Conservation (phyloP, 768 basidiomycete species). For the Mycena polygramma region DNA sequence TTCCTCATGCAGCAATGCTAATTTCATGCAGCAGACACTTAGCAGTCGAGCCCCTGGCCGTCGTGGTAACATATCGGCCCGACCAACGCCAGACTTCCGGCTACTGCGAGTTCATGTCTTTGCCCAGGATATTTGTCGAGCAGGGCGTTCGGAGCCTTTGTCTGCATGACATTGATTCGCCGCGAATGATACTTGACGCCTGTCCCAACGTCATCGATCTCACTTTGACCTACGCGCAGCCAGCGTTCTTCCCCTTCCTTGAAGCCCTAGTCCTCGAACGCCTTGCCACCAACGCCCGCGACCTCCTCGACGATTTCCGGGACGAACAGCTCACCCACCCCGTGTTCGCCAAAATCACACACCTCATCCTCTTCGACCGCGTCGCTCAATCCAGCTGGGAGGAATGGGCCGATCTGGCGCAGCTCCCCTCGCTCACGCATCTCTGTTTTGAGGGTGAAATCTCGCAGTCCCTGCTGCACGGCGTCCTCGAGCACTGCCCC, state of each 20-base stretch:
- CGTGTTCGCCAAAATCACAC: constrained; percentile 2
- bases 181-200: background rate
- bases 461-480: background rate
- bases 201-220: background rate
- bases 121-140: background rate
- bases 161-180: background rate
- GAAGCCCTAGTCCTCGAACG: background rate
- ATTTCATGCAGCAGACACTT: too few species aligned
- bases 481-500: background rate
- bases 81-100: background rate
- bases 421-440: constrained; percentile 12
- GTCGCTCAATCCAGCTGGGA: background rate
- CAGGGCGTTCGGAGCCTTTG: background rate
- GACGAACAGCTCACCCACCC: background rate
- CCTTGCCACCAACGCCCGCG: background rate
- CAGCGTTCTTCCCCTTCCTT: background rate
- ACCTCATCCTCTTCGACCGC: constrained; percentile 14
- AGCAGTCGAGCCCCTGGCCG: too few species aligned
- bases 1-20: too few species aligned
- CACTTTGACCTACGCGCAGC: background rate
- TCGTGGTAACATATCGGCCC: background rate
- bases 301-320: background rate
- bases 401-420: background rate
- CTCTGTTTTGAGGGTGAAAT: background rate
- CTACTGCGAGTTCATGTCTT: background rate